phyloP scores from a whole-genome alignment of 805 yeast species.

The Spathaspora girioi region DNA sequence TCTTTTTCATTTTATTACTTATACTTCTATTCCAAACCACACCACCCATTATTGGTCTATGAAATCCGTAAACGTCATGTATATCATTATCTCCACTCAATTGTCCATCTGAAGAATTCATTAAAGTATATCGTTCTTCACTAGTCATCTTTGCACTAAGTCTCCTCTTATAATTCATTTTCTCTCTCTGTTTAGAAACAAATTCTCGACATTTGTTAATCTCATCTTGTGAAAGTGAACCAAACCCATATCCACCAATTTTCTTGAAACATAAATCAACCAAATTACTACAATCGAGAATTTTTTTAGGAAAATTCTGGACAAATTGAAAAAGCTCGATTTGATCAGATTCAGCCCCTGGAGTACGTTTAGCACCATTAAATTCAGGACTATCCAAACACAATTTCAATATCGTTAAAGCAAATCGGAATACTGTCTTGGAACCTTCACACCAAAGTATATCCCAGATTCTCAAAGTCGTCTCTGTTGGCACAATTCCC shows the following conservation, averaged over 20 bases:
- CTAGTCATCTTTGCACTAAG: slow-evolving; percentile 35
- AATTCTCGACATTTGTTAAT: slow-evolving; percentile 72
- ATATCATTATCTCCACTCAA: slow-evolving; percentile 22
- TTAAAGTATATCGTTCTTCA: slow-evolving; percentile 33
- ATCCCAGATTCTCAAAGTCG: slow-evolving; percentile 90
- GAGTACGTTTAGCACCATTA: slow-evolving; percentile 13
- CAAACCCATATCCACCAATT: slow-evolving; percentile 60
- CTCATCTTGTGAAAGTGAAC: slow-evolving; percentile 78
- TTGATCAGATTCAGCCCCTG: slow-evolving; percentile 33
- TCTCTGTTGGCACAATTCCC: slow-evolving; percentile 84
- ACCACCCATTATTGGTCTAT: slow-evolving; percentile 46
- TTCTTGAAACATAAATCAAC: slow-evolving; percentile 75
- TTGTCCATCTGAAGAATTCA: slow-evolving; percentile 8
- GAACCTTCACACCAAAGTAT: slow-evolving; percentile 91
- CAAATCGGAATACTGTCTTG: slow-evolving; percentile 76
- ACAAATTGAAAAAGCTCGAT: slow-evolving; percentile 71
- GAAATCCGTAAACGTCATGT: slow-evolving; percentile 44
- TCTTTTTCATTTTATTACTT: slow-evolving; percentile 49
- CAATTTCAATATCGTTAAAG: slow-evolving; percentile 73
- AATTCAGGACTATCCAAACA: slow-evolving; percentile 63
- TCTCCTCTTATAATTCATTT: slow-evolving; percentile 21
- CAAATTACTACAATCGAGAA: slow-evolving; percentile 65
- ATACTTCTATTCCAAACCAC: slow-evolving; percentile 63
- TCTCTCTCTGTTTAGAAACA: slow-evolving; percentile 61
- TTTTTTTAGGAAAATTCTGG: slow-evolving; percentile 73